Conservation (phyloP, 2,329 filamentous ascomycete genomes). For the Fusarium transvaalense region DNA sequence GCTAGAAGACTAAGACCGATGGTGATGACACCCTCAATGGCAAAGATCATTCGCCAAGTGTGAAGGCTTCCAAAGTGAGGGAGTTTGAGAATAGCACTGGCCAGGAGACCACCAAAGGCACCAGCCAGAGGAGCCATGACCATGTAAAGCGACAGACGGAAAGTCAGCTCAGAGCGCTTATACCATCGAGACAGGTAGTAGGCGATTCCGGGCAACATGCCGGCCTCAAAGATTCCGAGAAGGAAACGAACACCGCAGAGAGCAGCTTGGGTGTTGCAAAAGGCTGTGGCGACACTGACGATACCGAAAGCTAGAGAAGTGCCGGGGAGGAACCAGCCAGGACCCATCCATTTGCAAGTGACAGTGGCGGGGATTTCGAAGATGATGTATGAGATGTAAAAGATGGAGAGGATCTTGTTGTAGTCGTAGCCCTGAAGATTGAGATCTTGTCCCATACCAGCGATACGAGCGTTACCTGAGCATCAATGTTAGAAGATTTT, state of each 20-base stretch:
- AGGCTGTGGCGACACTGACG: conserved; percentile 70
- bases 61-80: conserved; percentile 66
- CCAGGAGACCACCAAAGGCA: conserved; percentile 75
- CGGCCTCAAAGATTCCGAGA: conserved; percentile 72
- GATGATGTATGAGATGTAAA: conserved; percentile 75
- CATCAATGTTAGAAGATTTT: neutral
- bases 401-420: conserved; percentile 71
- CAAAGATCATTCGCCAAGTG: conserved; percentile 78
- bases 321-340: conserved; percentile 72
- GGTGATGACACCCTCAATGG: conserved; percentile 75
- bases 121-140: conserved; percentile 75
- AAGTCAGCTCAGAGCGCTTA: conserved; percentile 70
- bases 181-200: conserved; percentile 77
- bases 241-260: conserved; percentile 70
- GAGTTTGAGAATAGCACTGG: conserved; percentile 71
- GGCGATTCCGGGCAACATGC: conserved; percentile 74
- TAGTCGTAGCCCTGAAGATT: conserved; percentile 70
- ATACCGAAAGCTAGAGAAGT: conserved; percentile 70
- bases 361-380: conserved; percentile 75
- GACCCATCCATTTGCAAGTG: conserved; percentile 72
- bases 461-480: conserved; percentile 64
- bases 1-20: conserved; percentile 65
- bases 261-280: conserved; percentile 64
- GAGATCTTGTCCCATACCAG: conserved; percentile 69
- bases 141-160: conserved; percentile 73